Percentiles rank a stretch among this genome's conserved stretches.
Conservation (phyloP, 1,284 basidiomycete genomes). For the Ceratobasidium sp. region DNA sequence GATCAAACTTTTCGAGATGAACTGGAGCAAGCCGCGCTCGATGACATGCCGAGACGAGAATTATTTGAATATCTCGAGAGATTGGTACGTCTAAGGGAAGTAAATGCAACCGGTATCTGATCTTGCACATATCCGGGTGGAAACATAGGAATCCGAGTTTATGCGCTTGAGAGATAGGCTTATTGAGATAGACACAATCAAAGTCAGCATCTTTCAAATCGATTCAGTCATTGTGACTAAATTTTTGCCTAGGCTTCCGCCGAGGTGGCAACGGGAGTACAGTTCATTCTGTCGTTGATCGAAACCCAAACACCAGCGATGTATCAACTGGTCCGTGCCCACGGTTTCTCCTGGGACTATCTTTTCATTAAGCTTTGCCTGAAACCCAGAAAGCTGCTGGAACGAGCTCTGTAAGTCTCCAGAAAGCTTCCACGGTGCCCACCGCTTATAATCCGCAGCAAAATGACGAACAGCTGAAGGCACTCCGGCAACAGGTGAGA, state of each 20-base stretch:
- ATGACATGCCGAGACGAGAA: neutral
- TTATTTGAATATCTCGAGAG: neutral
- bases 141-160: slow-evolving; percentile 15
- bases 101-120: too few relatives aligned
- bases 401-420: slow-evolving; percentile 10
- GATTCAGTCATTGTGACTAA: neutral
- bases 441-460: too few relatives aligned
- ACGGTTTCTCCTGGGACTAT: neutral
- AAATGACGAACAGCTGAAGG: neutral
- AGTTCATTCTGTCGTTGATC: slow-evolving; percentile 16
- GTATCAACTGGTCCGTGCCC: neutral
- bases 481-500: slow-evolving; percentile 1
- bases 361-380: neutral
- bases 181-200: slow-evolving; percentile 8
- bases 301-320: neutral
- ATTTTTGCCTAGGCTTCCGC: neutral
- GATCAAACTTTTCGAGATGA: slow-evolving; percentile 1
- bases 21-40: neutral
- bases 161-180: neutral
- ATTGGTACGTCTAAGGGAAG: too few relatives aligned
- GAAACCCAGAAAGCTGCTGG: slow-evolving; percentile 6
- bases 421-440: too few relatives aligned
- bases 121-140: too few relatives aligned
- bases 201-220: neutral
- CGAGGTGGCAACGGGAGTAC: slow-evolving; percentile 9